A percentile compares a stretch with the other conserved stretches of the same genome.
phyloP scores from a whole-genome alignment of 768 basidiomycete genomes.

The Termitomyces sp. region DNA sequence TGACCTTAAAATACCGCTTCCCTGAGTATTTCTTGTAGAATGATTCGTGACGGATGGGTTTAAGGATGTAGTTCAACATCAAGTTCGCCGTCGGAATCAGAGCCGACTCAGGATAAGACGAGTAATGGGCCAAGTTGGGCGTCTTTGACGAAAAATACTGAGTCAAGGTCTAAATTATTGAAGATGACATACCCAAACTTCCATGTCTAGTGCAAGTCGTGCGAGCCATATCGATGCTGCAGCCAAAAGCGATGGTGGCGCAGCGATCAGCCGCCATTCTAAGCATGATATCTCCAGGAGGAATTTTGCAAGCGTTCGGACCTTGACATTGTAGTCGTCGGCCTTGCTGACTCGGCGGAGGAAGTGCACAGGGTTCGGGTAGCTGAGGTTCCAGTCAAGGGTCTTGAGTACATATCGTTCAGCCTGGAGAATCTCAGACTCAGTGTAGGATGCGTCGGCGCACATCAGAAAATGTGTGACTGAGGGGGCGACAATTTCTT shows the following conservation, averaged over 20 bases:
- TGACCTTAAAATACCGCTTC: slow-evolving; percentile 84
- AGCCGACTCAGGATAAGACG: slow-evolving; percentile 83
- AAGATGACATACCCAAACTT: slow-evolving; percentile 74
- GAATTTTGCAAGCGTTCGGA: slow-evolving; percentile 90
- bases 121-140: slow-evolving; percentile 88
- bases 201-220: slow-evolving; percentile 70
- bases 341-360: slow-evolving; percentile 92
- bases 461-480: slow-evolving; percentile 86
- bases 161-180: not conserved
- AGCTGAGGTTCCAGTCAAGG: slow-evolving; percentile 88
- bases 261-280: slow-evolving; percentile 79
- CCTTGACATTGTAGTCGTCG: slow-evolving; percentile 91
- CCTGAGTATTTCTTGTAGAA: slow-evolving; percentile 93
- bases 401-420: slow-evolving; percentile 94
- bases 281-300: slow-evolving; percentile 88
- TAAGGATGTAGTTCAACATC: slow-evolving; percentile 90
- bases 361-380: slow-evolving; percentile 93
- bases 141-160: slow-evolving; percentile 34
- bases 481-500: slow-evolving; percentile 91
- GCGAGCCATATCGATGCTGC: slow-evolving; percentile 91
- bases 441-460: slow-evolving; percentile 84
- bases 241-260: slow-evolving; percentile 81
- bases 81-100: slow-evolving; percentile 85
- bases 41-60: slow-evolving; percentile 73
- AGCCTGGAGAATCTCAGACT: slow-evolving; percentile 59